Conservation (phyloP, 495 filamentous ascomycete species). For the Xylaria venustula region DNA sequence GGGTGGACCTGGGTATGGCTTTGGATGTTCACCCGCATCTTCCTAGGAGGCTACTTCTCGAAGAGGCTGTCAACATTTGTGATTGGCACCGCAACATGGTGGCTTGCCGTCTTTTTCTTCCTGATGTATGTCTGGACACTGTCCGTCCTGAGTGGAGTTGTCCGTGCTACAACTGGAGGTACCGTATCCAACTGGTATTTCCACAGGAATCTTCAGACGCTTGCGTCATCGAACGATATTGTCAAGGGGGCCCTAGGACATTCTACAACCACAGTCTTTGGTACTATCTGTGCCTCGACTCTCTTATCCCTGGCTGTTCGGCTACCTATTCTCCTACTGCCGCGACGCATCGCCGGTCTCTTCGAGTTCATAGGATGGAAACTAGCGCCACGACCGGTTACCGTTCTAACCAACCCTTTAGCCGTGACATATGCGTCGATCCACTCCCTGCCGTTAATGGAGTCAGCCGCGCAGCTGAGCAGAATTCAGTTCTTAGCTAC, state of each 20-base stretch:
- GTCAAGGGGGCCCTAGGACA: conserved; percentile 80
- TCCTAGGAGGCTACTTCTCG: conserved; percentile 78
- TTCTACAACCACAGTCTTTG: conserved; percentile 81
- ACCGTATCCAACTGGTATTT: conserved; percentile 99
- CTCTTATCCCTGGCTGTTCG: conserved; percentile 77
- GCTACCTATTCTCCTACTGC: conserved; percentile 81
- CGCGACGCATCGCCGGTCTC: conserved; percentile 55
- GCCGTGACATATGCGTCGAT: conserved; percentile 92
- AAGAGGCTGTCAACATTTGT: conserved; percentile 61
- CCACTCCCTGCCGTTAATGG: conserved; percentile 76
- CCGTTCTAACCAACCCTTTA: conserved; percentile 82
- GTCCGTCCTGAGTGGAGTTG: conserved; percentile 78
- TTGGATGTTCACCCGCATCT: conserved; percentile 92
- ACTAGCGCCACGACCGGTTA: conserved; percentile 73
- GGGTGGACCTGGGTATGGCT: conserved; percentile 95
- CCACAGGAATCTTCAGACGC: conserved; percentile 79
- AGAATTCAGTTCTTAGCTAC: conserved; percentile 72
- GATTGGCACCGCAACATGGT: conserved; percentile 85
- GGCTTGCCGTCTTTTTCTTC: conserved; percentile 84
- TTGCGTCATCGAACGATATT: conserved; percentile 71
- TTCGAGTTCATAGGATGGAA: conserved; percentile 34
- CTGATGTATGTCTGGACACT: conserved; percentile 95
- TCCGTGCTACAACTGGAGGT: conserved; percentile 87
- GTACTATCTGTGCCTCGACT: conserved; percentile 84
- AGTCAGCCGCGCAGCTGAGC: conserved; percentile 71